phyloP scores from a whole-genome alignment of 1,284 basidiomycete genomes.

The Ustilago hordei region DNA sequence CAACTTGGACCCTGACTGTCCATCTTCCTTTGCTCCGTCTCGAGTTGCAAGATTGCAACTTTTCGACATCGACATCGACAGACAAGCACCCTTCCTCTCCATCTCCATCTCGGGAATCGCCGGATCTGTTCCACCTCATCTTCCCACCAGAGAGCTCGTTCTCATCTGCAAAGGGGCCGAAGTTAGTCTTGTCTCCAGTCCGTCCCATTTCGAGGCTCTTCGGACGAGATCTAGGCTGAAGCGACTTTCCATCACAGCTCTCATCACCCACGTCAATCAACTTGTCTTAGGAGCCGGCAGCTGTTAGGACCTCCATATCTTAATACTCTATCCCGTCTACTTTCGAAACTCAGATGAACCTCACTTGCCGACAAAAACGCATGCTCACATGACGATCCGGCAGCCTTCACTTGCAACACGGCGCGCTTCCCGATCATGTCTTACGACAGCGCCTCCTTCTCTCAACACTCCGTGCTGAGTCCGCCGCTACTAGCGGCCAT shows the following conservation, averaged over 20 bases:
- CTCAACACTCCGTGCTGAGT: conserved; percentile 39
- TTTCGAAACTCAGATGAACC: not conserved
- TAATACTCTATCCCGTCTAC: not conserved
- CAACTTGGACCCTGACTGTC: conserved; percentile 6
- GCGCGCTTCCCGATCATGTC: conserved; percentile 32
- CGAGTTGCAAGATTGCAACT: not conserved
- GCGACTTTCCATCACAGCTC: too few species aligned
- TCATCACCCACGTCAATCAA: too few species aligned
- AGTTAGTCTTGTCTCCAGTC: not conserved
- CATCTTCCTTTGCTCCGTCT: not conserved
- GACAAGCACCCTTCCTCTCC: not conserved
- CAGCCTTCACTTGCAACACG: not conserved
- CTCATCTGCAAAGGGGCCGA: not conserved
- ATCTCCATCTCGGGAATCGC: not conserved
- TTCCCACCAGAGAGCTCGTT: not conserved
- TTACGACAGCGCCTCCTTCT: conserved; percentile 28
- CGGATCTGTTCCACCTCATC: not conserved
- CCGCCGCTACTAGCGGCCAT: conserved; percentile 42
- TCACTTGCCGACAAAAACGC: not conserved
- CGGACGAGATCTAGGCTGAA: too few species aligned
- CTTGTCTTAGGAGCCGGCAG: too few species aligned
- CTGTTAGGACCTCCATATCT: not conserved
- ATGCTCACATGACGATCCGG: conserved; percentile 26
- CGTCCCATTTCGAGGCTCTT: too few species aligned
- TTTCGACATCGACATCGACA: not conserved